Evolutionary conservation across 2,329 filamentous ascomycete species (phyloP).

Genomic region (Claviceps sorghi): DNA sequence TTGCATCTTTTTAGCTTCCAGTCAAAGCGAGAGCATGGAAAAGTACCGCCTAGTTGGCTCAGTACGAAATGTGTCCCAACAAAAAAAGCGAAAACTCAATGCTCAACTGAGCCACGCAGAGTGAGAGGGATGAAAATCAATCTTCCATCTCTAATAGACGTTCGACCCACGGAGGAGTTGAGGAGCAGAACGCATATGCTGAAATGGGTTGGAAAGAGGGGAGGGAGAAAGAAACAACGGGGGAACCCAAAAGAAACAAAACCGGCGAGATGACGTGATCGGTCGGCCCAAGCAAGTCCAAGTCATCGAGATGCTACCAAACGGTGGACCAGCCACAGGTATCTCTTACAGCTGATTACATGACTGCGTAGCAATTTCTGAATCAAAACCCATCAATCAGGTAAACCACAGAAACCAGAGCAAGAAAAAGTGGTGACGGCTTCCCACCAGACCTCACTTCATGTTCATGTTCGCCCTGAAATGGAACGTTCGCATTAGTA

Average conservation of each 20-base stretch:
- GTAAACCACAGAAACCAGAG: not conserved
- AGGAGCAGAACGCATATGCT: slow-evolving; percentile 39
- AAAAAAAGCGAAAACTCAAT: slow-evolving; percentile 35
- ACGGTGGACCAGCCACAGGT: not conserved
- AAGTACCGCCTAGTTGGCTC: no score
- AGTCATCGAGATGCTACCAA: not conserved
- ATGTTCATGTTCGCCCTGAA: slow-evolving; percentile 23
- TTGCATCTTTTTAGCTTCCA: no score
- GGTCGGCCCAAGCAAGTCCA: not conserved
- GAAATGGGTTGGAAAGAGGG: slow-evolving; percentile 23
- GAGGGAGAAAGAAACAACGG: not conserved
- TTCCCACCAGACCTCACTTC: slow-evolving; percentile 14
- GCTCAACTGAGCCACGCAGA: slow-evolving; percentile 31
- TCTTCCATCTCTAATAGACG: slow-evolving; percentile 42
- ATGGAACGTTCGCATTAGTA: slow-evolving; percentile 14
- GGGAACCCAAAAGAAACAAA: no score
- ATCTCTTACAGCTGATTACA: not conserved
- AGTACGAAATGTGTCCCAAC: slow-evolving; percentile 27
- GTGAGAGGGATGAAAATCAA: slow-evolving; percentile 33
- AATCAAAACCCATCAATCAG: not conserved
- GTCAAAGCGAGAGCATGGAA: no score
- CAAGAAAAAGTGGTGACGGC: not conserved
- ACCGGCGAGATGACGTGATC: no score
- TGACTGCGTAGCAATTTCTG: not conserved
- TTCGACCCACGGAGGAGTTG: slow-evolving; percentile 35